A percentile compares a stretch with the other conserved stretches of the same genome.
Conservation (phyloP, 2,329 filamentous ascomycete genomes). For the Sarocladium strictum region DNA sequence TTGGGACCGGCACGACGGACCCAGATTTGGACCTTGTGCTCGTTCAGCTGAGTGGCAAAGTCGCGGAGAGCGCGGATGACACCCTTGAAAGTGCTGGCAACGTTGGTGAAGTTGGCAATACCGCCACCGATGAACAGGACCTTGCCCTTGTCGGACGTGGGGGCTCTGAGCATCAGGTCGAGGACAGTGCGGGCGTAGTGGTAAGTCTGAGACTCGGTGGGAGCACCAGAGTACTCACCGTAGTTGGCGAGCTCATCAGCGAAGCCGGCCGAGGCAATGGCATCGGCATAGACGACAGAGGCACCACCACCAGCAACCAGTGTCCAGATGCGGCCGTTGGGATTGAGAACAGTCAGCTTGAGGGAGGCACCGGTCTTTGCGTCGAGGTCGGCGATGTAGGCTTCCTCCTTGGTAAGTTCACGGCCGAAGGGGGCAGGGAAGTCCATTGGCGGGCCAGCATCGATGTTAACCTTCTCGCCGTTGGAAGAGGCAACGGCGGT, state of each 20-base stretch:
- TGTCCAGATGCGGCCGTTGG: slow-evolving; percentile 91
- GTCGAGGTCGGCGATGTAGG: slow-evolving; percentile 97
- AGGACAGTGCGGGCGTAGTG: slow-evolving; percentile 97
- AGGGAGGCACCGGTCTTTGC: slow-evolving; percentile 99
- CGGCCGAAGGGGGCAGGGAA: slow-evolving; percentile 98
- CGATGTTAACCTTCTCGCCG: slow-evolving; percentile 78
- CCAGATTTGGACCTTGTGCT: slow-evolving; percentile 99
- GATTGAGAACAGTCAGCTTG: slow-evolving; percentile 94
- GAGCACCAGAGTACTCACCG: slow-evolving; percentile 98
- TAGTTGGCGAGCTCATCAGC: slow-evolving; percentile 98
- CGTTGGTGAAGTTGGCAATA: slow-evolving; percentile 99
- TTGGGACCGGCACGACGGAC: slow-evolving; percentile 83
- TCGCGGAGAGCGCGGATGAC: slow-evolving; percentile 95
- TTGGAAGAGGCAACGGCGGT: slow-evolving; percentile 57
- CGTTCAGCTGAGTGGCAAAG: slow-evolving; percentile 74
- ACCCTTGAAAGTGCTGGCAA: slow-evolving; percentile 98
- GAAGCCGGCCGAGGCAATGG: slow-evolving; percentile 93
- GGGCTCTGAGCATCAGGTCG: slow-evolving; percentile 93
- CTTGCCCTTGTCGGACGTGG: slow-evolving; percentile 82
- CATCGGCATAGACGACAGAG: slow-evolving; percentile 97
- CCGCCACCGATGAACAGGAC: slow-evolving; percentile 99
- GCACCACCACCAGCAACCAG: slow-evolving; percentile 98
- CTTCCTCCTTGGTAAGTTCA: slow-evolving; percentile 98
- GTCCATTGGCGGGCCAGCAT: slow-evolving; percentile 96
- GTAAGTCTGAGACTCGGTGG: slow-evolving; percentile 97